A percentile compares a stretch with the other conserved stretches of the same genome.
Conservation (phyloP, 1,284 basidiomycete species). For the Stygiomarasmius scandens region DNA sequence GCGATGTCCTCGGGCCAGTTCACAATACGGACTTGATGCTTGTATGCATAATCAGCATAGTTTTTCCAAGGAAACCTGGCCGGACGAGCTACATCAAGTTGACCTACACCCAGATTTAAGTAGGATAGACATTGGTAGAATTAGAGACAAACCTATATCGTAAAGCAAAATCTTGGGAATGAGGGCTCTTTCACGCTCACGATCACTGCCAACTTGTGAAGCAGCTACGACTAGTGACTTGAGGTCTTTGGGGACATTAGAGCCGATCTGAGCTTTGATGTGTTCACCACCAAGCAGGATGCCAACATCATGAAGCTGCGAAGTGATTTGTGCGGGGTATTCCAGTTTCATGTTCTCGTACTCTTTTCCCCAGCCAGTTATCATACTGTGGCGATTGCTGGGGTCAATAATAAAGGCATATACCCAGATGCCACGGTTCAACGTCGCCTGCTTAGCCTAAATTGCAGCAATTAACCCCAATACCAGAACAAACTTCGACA, state of each 20-base stretch:
- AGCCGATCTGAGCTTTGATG: not conserved
- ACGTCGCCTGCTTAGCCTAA: too few relatives aligned
- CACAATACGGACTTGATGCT: not conserved
- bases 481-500: too few relatives aligned
- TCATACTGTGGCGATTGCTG: too few relatives aligned
- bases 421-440: too few relatives aligned
- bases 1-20: not conserved
- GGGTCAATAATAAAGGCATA: too few relatives aligned
- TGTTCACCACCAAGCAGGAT: not conserved
- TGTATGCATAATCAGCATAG: not conserved
- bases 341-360: not conserved
- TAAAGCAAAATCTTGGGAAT: not conserved
- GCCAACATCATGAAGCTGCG: not conserved
- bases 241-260: not conserved
- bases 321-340: not conserved
- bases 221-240: not conserved
- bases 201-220: not conserved
- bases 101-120: not conserved
- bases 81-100: not conserved
- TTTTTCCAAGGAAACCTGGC: not conserved
- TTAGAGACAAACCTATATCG: not conserved
- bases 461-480: too few relatives aligned
- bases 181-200: not conserved
- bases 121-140: not conserved
- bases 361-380: not conserved